phyloP scores from a whole-genome alignment of 106 monocot genomes.

The Gastrodia elata region DNA sequence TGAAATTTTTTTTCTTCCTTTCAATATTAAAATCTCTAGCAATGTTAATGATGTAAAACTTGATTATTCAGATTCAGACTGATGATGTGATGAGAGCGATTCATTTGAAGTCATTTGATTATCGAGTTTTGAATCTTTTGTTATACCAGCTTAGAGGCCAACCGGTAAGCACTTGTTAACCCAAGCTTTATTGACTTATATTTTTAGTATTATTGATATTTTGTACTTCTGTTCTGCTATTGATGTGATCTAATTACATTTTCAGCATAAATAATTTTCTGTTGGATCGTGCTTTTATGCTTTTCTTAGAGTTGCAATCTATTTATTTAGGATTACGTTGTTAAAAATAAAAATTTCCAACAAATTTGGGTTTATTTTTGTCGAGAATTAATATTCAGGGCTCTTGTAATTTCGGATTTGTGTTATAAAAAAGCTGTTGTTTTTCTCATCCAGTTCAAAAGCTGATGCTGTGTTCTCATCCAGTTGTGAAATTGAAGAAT shows the following conservation, averaged over 20 bases:
- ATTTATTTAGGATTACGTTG: background rate
- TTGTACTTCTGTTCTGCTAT: background rate
- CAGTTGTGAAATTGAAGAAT: too few relatives aligned
- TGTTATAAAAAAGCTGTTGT: too few relatives aligned
- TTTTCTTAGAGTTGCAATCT: background rate
- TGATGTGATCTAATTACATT: background rate
- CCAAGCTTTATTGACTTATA: background rate
- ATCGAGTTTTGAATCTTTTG: constrained; percentile 66
- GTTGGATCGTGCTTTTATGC: background rate
- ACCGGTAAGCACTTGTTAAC: constrained; percentile 31
- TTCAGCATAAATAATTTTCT: background rate
- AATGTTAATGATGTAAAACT: background rate
- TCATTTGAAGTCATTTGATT: constrained; percentile 74
- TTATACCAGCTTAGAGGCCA: constrained; percentile 52
- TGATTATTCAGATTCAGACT: constrained; percentile 37
- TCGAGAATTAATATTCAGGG: background rate
- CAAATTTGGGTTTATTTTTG: background rate
- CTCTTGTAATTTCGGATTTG: too few relatives aligned
- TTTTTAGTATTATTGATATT: background rate
- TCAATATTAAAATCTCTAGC: background rate
- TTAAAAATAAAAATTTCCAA: background rate
- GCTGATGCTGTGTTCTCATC: too few relatives aligned
- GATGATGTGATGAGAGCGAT: constrained; percentile 69
- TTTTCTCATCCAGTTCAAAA: too few relatives aligned
- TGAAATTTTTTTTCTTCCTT: background rate